Evolutionary conservation across 257 asterid species (phyloP).

Genomic region (Anisodus acutangulus): DNA sequence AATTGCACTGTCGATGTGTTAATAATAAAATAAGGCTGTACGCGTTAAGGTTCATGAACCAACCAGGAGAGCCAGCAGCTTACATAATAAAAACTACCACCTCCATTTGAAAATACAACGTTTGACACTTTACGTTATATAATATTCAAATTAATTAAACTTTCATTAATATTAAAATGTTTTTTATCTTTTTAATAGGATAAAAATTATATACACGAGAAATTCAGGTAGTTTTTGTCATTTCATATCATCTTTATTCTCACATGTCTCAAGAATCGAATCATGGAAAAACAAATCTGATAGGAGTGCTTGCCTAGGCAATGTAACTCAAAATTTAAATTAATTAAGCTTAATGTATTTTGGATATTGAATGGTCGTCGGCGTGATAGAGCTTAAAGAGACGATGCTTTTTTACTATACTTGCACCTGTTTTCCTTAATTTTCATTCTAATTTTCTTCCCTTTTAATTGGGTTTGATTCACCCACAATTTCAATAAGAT

Average conservation of each 20-base stretch:
- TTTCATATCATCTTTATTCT: background rate
- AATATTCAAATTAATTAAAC: background rate
- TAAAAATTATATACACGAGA: background rate
- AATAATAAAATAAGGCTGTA: too few relatives aligned
- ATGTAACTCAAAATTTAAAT: too few relatives aligned
- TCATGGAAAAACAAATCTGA: too few relatives aligned
- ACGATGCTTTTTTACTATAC: too few relatives aligned
- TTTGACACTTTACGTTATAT: background rate
- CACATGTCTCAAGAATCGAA: background rate
- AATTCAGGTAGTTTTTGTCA: background rate
- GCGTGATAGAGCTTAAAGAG: too few relatives aligned
- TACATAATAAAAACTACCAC: background rate
- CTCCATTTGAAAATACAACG: background rate
- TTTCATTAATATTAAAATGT: background rate
- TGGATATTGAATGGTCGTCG: too few relatives aligned
- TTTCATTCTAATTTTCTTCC: too few relatives aligned
- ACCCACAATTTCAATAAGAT: too few relatives aligned
- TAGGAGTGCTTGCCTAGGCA: background rate
- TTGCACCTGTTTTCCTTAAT: too few relatives aligned
- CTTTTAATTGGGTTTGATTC: too few relatives aligned
- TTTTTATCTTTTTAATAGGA: background rate
- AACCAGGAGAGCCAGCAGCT: background rate
- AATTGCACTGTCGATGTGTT: background rate
- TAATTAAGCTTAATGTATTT: too few relatives aligned
- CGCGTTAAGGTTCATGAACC: background rate